phyloP scores from a whole-genome alignment of 208 protist species.

The Trypanosoma brucei region DNA sequence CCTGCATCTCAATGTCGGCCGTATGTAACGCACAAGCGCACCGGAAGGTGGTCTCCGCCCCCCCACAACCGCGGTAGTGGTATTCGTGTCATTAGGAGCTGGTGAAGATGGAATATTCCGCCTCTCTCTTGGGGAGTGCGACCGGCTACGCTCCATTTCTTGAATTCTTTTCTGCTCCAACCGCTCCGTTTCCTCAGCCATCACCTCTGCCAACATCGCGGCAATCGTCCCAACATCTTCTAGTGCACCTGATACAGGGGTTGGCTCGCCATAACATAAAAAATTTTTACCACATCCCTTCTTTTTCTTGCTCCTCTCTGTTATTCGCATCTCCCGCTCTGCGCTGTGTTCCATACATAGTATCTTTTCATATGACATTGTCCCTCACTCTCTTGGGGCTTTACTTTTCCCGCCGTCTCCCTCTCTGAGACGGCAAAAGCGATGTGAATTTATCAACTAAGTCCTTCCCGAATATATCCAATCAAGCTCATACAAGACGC shows the following conservation, averaged over 20 bases:
- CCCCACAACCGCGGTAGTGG: not conserved
- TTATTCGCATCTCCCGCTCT: not conserved
- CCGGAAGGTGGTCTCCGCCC: too few species aligned
- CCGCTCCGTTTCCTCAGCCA: not conserved
- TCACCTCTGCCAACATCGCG: not conserved
- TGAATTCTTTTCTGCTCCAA: not conserved
- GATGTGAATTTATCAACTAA: too few species aligned
- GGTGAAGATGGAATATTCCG: not conserved
- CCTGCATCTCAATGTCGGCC: slow-evolving; percentile 9
- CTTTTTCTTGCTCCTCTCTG: not conserved
- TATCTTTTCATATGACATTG: too few species aligned
- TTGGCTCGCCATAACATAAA: not conserved
- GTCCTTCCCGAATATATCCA: too few species aligned
- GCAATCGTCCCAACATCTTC: not conserved
- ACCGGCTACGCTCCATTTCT: not conserved
- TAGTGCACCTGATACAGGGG: not conserved
- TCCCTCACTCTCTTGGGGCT: too few species aligned
- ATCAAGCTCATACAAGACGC: too few species aligned
- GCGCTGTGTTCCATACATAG: too few species aligned
- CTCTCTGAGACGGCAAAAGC: too few species aligned
- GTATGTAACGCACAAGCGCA: slow-evolving; percentile 7
- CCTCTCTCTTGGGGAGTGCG: too few species aligned
- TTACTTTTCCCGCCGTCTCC: too few species aligned
- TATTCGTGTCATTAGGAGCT: not conserved
- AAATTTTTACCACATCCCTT: not conserved